phyloP scores from a whole-genome alignment of 345 rosid genomes.

The Pugionium dolabratum region DNA sequence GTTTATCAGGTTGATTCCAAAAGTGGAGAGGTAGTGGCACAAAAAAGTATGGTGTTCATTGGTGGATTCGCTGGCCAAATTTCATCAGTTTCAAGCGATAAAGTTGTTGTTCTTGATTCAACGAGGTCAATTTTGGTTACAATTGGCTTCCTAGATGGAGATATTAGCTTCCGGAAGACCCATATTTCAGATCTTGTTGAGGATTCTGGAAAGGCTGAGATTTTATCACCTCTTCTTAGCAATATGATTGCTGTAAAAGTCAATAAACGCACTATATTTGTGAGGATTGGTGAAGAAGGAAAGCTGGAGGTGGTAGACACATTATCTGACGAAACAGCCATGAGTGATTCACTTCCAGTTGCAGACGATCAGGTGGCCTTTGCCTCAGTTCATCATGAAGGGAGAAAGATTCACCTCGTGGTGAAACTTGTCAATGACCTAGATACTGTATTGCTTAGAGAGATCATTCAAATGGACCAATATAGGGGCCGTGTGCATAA shows the following conservation, averaged over 20 bases:
- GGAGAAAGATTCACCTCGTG: slow-evolving; percentile 61
- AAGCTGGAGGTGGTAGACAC: slow-evolving; percentile 70
- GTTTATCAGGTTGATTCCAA: slow-evolving; percentile 63
- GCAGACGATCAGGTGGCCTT: slow-evolving; percentile 67
- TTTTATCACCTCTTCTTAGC: slow-evolving; percentile 56
- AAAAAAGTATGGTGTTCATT: slow-evolving; percentile 58
- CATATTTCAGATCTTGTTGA: slow-evolving; percentile 56
- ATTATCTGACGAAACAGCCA: slow-evolving; percentile 55
- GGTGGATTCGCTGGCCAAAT: slow-evolving; percentile 68
- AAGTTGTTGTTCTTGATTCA: slow-evolving; percentile 70
- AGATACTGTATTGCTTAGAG: slow-evolving; percentile 71
- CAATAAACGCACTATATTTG: slow-evolving; percentile 45
- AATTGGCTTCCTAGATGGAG: slow-evolving; percentile 55
- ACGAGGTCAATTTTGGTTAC: slow-evolving; percentile 58
- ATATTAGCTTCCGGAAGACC: slow-evolving; percentile 58
- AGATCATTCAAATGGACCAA: slow-evolving; percentile 65
- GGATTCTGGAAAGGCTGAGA: slow-evolving; percentile 54
- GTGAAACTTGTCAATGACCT: slow-evolving; percentile 70
- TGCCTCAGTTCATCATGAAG: slow-evolving; percentile 66
- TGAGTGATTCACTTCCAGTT: slow-evolving; percentile 75
- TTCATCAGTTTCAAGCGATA: slow-evolving; percentile 63
- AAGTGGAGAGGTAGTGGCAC: slow-evolving; percentile 71
- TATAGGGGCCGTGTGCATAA: slow-evolving; percentile 75
- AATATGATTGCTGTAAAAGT: slow-evolving; percentile 64
- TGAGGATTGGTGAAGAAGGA: slow-evolving; percentile 57